A percentile compares a stretch with the other conserved stretches of the same genome.
Conservation (phyloP, 257 asterid species). For the Solanum ossicruentum region DNA sequence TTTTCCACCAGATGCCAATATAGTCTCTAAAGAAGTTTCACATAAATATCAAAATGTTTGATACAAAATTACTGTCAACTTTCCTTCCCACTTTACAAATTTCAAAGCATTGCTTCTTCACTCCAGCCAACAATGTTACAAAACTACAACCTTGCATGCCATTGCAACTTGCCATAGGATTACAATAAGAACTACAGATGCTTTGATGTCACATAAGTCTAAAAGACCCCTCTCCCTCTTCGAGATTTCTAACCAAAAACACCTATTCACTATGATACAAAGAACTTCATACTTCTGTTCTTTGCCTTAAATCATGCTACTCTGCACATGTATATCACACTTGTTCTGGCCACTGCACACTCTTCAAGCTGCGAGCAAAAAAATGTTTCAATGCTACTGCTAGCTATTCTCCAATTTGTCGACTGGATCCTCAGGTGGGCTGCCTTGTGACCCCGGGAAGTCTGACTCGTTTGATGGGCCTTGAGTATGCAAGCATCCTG, state of each 20-base stretch:
- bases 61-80: background rate
- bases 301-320: slow-evolving; percentile 1
- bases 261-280: slow-evolving; percentile 1
- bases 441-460: background rate
- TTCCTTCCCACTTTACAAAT: background rate
- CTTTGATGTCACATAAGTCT: background rate
- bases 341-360: background rate
- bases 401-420: slow-evolving; percentile 14
- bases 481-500: slow-evolving; percentile 14
- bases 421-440: background rate
- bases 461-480: slow-evolving; percentile 7
- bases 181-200: background rate
- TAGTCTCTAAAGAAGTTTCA: background rate
- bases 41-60: background rate
- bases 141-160: background rate
- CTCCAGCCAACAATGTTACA: background rate
- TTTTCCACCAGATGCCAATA: background rate
- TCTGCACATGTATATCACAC: slow-evolving; percentile 1
- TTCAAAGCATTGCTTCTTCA: background rate
- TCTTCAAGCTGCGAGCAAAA: background rate
- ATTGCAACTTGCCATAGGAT: background rate
- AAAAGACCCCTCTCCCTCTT: background rate
- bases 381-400: background rate
- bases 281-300: background rate
- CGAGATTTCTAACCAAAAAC: background rate